phyloP scores from a whole-genome alignment of 257 asterid genomes.

The Solanum microdontum region DNA sequence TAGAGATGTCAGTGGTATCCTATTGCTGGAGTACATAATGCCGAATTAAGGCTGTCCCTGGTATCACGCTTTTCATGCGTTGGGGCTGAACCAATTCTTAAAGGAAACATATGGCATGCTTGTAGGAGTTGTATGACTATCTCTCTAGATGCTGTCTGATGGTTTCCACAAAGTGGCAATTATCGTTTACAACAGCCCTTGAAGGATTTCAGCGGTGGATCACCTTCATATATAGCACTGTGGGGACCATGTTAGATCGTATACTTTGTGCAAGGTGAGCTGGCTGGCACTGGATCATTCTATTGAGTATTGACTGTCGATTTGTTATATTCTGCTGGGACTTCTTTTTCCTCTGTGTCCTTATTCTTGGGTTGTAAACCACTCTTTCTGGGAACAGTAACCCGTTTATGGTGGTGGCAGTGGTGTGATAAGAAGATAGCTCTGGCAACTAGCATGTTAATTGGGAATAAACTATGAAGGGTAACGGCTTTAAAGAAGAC shows the following conservation, averaged over 20 bases:
- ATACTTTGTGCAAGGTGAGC: conserved; percentile 11
- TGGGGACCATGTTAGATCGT: not conserved
- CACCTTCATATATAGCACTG: not conserved
- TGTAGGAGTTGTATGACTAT: not conserved
- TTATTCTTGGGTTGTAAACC: not conserved
- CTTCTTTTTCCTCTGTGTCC: not conserved
- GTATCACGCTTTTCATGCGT: not conserved
- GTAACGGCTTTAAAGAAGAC: not conserved
- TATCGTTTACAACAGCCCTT: not conserved
- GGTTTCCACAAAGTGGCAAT: not conserved
- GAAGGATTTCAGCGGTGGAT: not conserved
- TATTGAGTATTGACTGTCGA: not conserved
- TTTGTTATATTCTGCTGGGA: not conserved
- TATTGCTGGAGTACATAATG: not conserved
- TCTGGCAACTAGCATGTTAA: not conserved
- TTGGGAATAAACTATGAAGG: not conserved
- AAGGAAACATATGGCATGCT: not conserved
- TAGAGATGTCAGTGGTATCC: not conserved
- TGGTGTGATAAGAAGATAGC: not conserved
- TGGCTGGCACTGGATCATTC: not conserved
- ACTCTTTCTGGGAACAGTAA: not conserved
- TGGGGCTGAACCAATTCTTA: not conserved
- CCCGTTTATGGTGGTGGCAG: not conserved
- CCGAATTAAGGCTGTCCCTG: not conserved
- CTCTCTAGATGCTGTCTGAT: not conserved